phyloP scores from a whole-genome alignment of 1,284 basidiomycete genomes.

The Takashimella koratensis region DNA sequence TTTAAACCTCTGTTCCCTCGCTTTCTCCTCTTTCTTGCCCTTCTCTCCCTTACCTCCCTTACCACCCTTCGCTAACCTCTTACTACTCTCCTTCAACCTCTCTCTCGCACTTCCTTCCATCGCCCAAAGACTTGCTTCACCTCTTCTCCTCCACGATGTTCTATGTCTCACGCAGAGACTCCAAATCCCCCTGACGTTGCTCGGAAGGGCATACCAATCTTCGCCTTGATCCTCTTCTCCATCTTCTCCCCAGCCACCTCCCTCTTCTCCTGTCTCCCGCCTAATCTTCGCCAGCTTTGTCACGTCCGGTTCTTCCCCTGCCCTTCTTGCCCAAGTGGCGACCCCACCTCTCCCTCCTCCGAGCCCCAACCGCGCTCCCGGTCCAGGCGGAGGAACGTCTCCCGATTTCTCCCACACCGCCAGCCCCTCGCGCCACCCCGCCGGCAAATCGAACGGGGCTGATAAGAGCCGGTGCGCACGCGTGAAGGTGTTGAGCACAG shows the following conservation, averaged over 20 bases:
- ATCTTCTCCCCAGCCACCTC: neutral
- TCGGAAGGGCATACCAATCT: constrained; percentile 29
- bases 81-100: constrained; percentile 10
- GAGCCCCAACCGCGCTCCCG: constrained; percentile 9
- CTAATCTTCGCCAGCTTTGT: constrained; percentile 5
- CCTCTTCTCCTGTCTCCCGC: constrained; percentile 1
- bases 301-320: constrained; percentile 36
- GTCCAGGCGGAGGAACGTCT: neutral
- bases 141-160: constrained; percentile 20
- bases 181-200: constrained; percentile 34
- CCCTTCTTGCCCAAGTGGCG: constrained; percentile 31
- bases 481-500: constrained; percentile 24
- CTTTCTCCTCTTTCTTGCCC: neutral
- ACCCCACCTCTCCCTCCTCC: constrained; percentile 35
- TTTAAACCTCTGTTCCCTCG: constrained; percentile 3
- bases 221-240: constrained; percentile 10
- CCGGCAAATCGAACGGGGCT: constrained; percentile 23
- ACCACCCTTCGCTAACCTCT: constrained; percentile 9
- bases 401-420: constrained; percentile 7
- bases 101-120: constrained; percentile 24
- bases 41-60: constrained; percentile 1
- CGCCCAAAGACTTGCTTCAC: constrained; percentile 34
- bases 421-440: constrained; percentile 18
- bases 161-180: constrained; percentile 32
- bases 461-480: constrained; percentile 34